These are phyloP conservation scores for Fusarium sp. DNA, from an alignment of 2,329 filamentous ascomycete genomes.

Conservation along the genomic window DNA sequence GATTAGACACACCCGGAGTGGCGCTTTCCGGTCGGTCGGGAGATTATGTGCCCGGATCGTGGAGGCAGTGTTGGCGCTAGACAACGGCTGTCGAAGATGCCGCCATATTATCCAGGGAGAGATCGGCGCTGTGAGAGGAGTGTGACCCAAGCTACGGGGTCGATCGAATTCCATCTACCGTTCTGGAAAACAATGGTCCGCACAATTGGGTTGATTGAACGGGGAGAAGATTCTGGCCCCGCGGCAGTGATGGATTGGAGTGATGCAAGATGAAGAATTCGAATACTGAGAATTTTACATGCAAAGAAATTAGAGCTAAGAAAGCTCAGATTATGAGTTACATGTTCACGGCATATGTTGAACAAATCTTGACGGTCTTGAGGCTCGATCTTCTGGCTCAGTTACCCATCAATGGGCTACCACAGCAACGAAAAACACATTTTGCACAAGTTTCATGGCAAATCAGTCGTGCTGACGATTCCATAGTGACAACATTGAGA, in stretches of 20 bases:
- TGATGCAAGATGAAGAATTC: neutral
- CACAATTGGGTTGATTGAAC: neutral
- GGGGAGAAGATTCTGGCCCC: neutral
- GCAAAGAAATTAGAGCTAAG: neutral
- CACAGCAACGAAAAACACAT: no score
- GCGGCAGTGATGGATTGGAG: neutral
- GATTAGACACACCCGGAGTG: neutral
- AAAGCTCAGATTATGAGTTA: neutral
- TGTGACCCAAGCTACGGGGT: neutral
- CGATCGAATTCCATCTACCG: neutral
- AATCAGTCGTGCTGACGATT: neutral
- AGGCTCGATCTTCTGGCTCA: no score
- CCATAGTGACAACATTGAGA: neutral
- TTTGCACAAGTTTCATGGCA: neutral
- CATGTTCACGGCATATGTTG: neutral
- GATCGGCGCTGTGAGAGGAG: neutral
- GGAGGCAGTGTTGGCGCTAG: neutral
- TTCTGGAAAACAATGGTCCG: neutral
- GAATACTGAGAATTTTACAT: neutral
- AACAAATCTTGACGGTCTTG: no score
- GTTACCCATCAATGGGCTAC: no score
- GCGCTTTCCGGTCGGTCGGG: neutral
- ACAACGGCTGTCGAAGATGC: neutral
- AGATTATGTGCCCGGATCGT: neutral
- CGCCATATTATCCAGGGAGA: neutral